Base-by-base conservation (phyloP, 108 stramenopile species). In the Stephanodiscus triporus region DNA sequence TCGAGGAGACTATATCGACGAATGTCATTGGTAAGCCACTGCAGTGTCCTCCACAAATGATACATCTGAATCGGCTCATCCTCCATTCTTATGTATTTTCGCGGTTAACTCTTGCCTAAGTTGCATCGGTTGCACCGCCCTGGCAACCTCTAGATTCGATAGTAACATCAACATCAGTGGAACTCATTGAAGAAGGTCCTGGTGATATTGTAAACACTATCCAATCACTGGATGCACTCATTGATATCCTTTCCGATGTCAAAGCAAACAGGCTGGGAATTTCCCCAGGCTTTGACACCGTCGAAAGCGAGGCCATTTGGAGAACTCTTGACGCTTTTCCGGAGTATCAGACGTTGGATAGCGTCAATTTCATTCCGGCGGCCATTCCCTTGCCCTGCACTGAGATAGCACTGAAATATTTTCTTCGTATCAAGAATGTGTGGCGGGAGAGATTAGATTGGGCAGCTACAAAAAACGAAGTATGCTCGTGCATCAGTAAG, bases 201-300 rank as follows among this genome's bases (percentile, higher is more conserved):
- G 20, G 17, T 17, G 56, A 57, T 14, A 57, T 57, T 57, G 14
- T 13, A 32, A 29, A 13, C 5, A 55, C 51, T n/a, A 68, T 68
- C 66, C 19, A 68, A 16, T 68, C 53, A 40, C 37, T 68, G 13
- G 66, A 68, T 53, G 14, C 38, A 23, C n/a, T 68, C 11, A 54
- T 68, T 40, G 37, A 19, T 19, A 55, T 40, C 36, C 66, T 68
- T 54, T 68, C 66, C 16, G 55, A 48, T 37, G 36, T 68, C 51
- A 49, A 54, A 11, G 66, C 36, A 38, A 22, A n/a, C 19, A 36
- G 51, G 54, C 20, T 54, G 22, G 66, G 66, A 1, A 38, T 68
- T 22, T 68, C 66, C 30, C 66, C 66, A n/a, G 66, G 66, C 22
- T 68, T 68, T 26, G 47, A 49, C 38, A 54, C 51, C 37, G 54